phyloP scores from a whole-genome alignment of 345 rosid species.

The Hibiscus trionum region DNA sequence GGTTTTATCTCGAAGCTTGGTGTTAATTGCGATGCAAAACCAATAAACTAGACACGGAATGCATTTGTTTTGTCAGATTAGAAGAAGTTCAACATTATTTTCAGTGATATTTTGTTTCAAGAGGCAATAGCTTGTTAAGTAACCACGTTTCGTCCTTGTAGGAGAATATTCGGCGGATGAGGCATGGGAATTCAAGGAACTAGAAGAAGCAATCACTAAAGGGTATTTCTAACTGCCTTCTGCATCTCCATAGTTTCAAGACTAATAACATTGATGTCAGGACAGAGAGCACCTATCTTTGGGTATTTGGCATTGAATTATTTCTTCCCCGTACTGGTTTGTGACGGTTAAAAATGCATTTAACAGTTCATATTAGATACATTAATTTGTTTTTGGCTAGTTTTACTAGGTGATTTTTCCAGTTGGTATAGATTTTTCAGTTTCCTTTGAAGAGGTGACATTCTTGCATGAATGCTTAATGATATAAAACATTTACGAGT shows the following conservation, averaged over 20 bases:
- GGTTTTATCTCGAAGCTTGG: background rate
- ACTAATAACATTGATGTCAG: background rate
- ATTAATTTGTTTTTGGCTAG: background rate
- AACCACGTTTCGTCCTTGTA: slow-evolving; percentile 14
- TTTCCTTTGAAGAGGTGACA: background rate
- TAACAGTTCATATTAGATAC: background rate
- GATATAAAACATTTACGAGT: background rate
- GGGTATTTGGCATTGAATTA: background rate
- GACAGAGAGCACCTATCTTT: background rate
- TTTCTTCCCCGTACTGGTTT: background rate
- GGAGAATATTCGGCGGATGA: slow-evolving; percentile 78
- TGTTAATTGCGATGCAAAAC: background rate
- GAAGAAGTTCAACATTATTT: background rate
- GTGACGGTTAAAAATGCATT: background rate
- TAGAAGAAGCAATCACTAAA: slow-evolving; percentile 72
- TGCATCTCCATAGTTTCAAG: background rate
- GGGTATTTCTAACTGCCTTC: slow-evolving; percentile 40
- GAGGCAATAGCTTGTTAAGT: background rate
- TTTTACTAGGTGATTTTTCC: background rate
- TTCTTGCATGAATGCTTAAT: background rate
- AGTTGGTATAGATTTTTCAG: background rate
- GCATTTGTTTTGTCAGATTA: background rate
- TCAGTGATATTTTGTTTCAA: background rate
- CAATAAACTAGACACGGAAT: background rate
- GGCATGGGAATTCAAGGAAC: slow-evolving; percentile 83